Percentiles rank a stretch among this genome's conserved stretches.
Evolutionary conservation across 2,329 filamentous ascomycete genomes (phyloP).

Genomic region (Pestalotiopsis sp.): DNA sequence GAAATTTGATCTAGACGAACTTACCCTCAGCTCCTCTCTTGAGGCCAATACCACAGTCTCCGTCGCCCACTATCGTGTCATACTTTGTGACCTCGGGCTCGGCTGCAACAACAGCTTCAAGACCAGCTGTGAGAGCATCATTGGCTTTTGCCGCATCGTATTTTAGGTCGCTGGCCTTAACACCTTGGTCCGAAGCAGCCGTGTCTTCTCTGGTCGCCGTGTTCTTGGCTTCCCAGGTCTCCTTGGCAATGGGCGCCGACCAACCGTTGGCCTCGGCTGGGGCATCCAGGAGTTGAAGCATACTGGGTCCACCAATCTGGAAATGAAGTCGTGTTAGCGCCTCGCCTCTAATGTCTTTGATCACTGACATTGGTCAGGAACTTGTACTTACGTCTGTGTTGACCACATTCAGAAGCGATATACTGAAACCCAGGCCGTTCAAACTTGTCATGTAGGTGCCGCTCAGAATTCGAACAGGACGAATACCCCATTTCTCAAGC

Average conservation of each 20-base stretch:
- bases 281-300: constrained; percentile 72
- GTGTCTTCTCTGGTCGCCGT: constrained; percentile 46
- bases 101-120: constrained; percentile 64
- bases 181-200: constrained; percentile 30
- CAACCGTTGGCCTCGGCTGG: constrained; percentile 72
- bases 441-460: constrained; percentile 81
- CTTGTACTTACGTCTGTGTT: constrained; percentile 43
- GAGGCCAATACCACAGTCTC: constrained; percentile 85
- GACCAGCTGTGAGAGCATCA: constrained; percentile 55
- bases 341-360: background rate
- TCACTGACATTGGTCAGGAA: background rate
- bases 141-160: constrained; percentile 55
- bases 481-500: constrained; percentile 60
- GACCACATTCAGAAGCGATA: constrained; percentile 68
- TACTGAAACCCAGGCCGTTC: constrained; percentile 76
- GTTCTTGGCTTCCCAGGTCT: constrained; percentile 65
- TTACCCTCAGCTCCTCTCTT: constrained; percentile 81
- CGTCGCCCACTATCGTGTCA: constrained; percentile 85
- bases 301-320: constrained; percentile 56
- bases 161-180: constrained; percentile 49
- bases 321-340: background rate
- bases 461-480: constrained; percentile 64
- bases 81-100: constrained; percentile 74
- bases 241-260: constrained; percentile 63
- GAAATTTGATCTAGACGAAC: constrained; percentile 6